Evolutionary conservation across 1,284 basidiomycete species (phyloP).

Genomic region (Ustilago xerochloae): DNA sequence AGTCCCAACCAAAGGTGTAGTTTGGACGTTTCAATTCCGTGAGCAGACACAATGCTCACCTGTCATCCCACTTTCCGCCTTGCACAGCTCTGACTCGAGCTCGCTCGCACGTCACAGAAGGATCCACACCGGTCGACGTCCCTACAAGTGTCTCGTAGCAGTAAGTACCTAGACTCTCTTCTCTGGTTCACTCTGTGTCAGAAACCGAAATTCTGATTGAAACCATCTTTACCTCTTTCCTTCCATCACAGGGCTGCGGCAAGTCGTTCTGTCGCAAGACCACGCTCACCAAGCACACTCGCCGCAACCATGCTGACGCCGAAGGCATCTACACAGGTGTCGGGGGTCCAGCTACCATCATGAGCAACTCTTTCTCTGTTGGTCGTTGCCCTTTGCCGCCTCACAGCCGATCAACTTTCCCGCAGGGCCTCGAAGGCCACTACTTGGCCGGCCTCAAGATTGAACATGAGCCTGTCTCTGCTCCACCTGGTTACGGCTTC

Average conservation of each 20-base stretch:
- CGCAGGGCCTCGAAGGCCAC: conserved; percentile 35
- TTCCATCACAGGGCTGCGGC: conserved; percentile 36
- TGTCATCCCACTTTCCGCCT: neutral
- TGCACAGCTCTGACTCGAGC: conserved; percentile 70
- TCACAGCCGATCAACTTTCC: conserved; percentile 37
- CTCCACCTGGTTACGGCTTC: conserved; percentile 6
- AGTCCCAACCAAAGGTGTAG: neutral
- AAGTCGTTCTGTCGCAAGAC: conserved; percentile 69
- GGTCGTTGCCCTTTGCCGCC: conserved; percentile 32
- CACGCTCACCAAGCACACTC: conserved; percentile 70
- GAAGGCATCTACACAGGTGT: conserved; percentile 25
- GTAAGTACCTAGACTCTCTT: conserved; percentile 36
- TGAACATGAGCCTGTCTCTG: conserved; percentile 9
- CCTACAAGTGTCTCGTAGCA: conserved; percentile 66
- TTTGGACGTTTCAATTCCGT: neutral
- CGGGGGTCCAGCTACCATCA: conserved; percentile 25
- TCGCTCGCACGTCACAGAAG: conserved; percentile 76
- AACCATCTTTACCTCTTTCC: neutral
- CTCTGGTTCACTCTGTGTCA: too few species aligned
- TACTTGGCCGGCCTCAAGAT: conserved; percentile 27
- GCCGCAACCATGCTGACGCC: conserved; percentile 61
- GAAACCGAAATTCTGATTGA: too few species aligned
- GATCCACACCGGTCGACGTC: conserved; percentile 74
- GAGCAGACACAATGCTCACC: neutral
- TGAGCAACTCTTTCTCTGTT: conserved; percentile 46